Conservation (phyloP, 164 flowering plant species). For the Liquidambar formosana region DNA sequence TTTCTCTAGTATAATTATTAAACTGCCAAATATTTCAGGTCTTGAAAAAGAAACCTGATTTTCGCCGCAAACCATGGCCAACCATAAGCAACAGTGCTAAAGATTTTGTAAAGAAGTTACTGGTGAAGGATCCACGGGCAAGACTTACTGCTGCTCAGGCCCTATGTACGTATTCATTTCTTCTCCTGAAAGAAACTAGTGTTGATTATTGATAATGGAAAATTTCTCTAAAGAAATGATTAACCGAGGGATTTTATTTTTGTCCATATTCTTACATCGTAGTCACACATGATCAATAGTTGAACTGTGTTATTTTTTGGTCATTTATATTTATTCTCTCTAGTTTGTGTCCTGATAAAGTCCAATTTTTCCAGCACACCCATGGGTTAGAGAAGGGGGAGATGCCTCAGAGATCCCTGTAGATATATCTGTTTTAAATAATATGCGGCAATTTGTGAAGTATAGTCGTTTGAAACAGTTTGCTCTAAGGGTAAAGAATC, state of each 20-base stretch:
- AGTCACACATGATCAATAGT: neutral
- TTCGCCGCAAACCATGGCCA: constrained; percentile 95
- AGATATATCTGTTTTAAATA: constrained; percentile 86
- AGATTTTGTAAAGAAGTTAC: constrained; percentile 86
- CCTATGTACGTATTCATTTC: constrained; percentile 59
- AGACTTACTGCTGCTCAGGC: constrained; percentile 98
- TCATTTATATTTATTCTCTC: neutral
- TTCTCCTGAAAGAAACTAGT: neutral
- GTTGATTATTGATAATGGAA: neutral
- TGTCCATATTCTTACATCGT: neutral
- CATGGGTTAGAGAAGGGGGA: constrained; percentile 99
- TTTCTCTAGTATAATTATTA: neutral
- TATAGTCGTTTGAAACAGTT: constrained; percentile 93
- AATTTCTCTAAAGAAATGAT: neutral
- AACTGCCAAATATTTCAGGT: constrained; percentile 47
- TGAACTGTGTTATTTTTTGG: neutral
- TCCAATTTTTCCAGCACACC: constrained; percentile 64
- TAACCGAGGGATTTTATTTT: neutral
- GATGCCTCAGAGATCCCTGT: constrained; percentile 93
- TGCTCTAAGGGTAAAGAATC: constrained; percentile 38
- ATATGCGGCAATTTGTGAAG: constrained; percentile 93
- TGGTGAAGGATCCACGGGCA: constrained; percentile 90
- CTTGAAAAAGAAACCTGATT: constrained; percentile 89
- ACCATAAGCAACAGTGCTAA: constrained; percentile 79
- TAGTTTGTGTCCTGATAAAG: neutral